Evolutionary conservation across 352 stramenopile genomes (phyloP).

Genomic region (Globisporangium spiculum): DNA sequence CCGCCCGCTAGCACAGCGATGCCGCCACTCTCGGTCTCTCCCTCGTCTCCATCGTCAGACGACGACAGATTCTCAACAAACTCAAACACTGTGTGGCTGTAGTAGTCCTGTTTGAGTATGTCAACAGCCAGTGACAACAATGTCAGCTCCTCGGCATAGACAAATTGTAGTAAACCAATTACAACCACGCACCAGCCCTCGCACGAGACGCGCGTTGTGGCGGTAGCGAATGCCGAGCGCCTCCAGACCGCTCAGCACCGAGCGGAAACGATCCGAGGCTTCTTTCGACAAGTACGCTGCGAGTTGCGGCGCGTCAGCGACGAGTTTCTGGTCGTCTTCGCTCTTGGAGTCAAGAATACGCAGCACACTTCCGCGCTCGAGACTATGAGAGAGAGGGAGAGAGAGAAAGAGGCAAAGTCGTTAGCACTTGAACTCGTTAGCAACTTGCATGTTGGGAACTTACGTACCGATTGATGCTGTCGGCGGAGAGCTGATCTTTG

Average conservation of each 20-base stretch:
- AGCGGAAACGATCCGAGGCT: slow-evolving; percentile 67
- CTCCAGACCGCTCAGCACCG: slow-evolving; percentile 52
- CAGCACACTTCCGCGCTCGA: slow-evolving; percentile 81
- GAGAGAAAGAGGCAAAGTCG: no score
- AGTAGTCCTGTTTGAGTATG: slow-evolving; percentile 66
- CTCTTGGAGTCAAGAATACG: slow-evolving; percentile 87
- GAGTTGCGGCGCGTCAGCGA: slow-evolving; percentile 63
- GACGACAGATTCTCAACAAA: slow-evolving; percentile 60
- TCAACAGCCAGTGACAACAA: background rate
- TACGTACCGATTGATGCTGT: slow-evolving; percentile 68
- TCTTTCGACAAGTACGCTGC: slow-evolving; percentile 63
- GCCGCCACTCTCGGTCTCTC: slow-evolving; percentile 27
- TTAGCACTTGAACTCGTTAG: background rate
- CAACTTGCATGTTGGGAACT: background rate
- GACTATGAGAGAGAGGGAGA: slow-evolving; percentile 19
- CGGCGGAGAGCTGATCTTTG: slow-evolving; percentile 62
- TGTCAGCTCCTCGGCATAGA: background rate
- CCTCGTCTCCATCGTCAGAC: background rate
- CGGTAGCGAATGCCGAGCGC: slow-evolving; percentile 59
- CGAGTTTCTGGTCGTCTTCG: slow-evolving; percentile 59
- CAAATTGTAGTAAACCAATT: slow-evolving; percentile 1
- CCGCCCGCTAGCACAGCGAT: slow-evolving; percentile 83
- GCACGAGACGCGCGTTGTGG: slow-evolving; percentile 72
- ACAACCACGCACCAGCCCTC: slow-evolving; percentile 52
- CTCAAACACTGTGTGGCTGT: slow-evolving; percentile 89